Percentiles rank a stretch among this genome's conserved stretches.
Evolutionary conservation across 495 filamentous ascomycete species (phyloP).

Genomic region (Hypoxylon trugodes): DNA sequence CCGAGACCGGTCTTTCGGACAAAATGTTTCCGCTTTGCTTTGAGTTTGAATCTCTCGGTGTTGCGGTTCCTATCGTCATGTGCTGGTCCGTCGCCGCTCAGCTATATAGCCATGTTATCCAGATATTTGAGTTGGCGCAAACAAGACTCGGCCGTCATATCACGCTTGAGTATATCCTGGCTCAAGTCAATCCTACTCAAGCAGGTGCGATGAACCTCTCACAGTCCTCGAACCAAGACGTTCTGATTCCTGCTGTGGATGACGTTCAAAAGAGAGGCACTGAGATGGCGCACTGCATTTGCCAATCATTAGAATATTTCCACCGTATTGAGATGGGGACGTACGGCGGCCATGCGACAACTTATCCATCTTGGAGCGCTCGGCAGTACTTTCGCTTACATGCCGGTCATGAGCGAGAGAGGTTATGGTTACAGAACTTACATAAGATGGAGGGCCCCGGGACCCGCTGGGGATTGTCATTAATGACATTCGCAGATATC

Average conservation of each 20-base stretch:
- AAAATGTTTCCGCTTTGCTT: conserved; percentile 21
- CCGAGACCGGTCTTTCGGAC: conserved; percentile 11
- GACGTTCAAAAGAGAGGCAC: conserved; percentile 16
- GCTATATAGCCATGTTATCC: conserved; percentile 25
- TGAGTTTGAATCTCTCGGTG: conserved; percentile 23
- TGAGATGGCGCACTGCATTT: conserved; percentile 18
- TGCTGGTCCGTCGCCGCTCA: conserved; percentile 22
- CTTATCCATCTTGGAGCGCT: conserved; percentile 26
- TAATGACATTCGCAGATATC: conserved; percentile 29
- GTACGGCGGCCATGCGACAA: conserved; percentile 24
- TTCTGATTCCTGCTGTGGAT: no score
- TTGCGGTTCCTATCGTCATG: conserved; percentile 18
- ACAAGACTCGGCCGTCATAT: conserved; percentile 10
- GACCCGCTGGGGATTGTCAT: conserved; percentile 25
- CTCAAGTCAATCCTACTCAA: not conserved
- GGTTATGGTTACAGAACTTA: conserved; percentile 23
- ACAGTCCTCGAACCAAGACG: not conserved
- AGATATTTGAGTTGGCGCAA: conserved; percentile 18
- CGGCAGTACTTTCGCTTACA: conserved; percentile 28
- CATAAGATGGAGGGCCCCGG: conserved; percentile 21
- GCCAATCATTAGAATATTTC: conserved; percentile 26
- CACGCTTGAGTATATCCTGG: conserved; percentile 6
- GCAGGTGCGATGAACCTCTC: not conserved
- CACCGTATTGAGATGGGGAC: conserved; percentile 29
- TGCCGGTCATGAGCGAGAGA: conserved; percentile 22